Base-by-base conservation (phyloP, 768 basidiomycete species). In the Pleurotus platypus region DNA sequence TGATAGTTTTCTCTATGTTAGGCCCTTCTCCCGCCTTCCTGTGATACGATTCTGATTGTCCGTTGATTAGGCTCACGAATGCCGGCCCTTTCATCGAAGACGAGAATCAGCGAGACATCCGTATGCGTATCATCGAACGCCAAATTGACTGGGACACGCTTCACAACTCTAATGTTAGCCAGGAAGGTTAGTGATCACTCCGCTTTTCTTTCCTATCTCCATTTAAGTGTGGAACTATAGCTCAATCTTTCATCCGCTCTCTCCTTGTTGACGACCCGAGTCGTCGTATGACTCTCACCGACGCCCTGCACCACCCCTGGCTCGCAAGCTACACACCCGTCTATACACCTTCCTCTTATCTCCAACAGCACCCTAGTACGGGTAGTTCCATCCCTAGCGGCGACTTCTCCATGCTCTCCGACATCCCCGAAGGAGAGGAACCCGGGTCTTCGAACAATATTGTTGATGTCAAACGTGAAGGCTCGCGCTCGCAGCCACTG, bases 1-100 rank as follows among this genome's bases (percentile, higher is more conserved):
- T 97, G 18, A 97, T 98, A 54, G 83, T 98, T 1, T 98, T 89
- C 64, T 88, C 88, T 20, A 94, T 93, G 94, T 94, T 64, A 59
- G 84, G 60, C 45, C 16, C 54, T 53, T 4, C 9, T 27, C 48
- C 59, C 11, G 35, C 43, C 16, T 53, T 22, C 46, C 20, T 39
- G 4, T 45, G 39, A 27, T 45, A 49, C 38, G 53, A 40, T 49
- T 49, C 57, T 57, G 55, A 67, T 57, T 58, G 42, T 20, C 43
- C 4, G 20, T 48, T 53, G 55, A 45, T 43, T 57, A 92, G 90
- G 90, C 69, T 94, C 42, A 87, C 89, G 0, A 87, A 89, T 66
- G 66, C 83, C 0, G 83, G 79, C 35, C 93, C 94, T 0, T 96
- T 98, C 72, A 76, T 88, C 37, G 92, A 94, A 60, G 84, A 91